Conservation (phyloP, 2,329 filamentous ascomycete species). For the Eutypa lata region DNA sequence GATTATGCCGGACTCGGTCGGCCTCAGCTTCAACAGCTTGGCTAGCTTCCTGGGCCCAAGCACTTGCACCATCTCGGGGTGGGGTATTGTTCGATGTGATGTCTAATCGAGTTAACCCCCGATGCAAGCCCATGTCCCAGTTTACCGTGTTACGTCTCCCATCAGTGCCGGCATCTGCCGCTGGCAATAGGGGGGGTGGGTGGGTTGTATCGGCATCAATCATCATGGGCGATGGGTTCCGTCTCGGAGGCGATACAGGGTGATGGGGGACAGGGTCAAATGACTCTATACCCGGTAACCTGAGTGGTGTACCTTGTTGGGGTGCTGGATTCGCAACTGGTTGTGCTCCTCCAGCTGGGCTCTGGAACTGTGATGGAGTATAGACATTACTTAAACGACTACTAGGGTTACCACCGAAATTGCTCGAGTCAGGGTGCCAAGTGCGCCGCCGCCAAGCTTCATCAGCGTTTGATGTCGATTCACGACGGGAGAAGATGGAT, state of each 20-base stretch:
- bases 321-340: constrained; percentile 41
- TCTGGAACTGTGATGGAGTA: constrained; percentile 59
- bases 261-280: constrained; percentile 74
- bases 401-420: constrained; percentile 57
- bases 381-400: constrained; percentile 75
- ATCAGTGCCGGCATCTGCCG: constrained; percentile 33
- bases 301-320: constrained; percentile 57
- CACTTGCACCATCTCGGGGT: constrained; percentile 48
- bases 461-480: constrained; percentile 64
- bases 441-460: constrained; percentile 80
- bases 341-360: constrained; percentile 49
- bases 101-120: constrained; percentile 64
- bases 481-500: constrained; percentile 61
- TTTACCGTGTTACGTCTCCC: constrained; percentile 51
- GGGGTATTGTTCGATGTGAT: constrained; percentile 50
- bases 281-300: constrained; percentile 86
- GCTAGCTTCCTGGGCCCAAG: constrained; percentile 56
- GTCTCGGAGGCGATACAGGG: constrained; percentile 59
- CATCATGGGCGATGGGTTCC: constrained; percentile 73
- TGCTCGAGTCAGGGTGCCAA: constrained; percentile 80
- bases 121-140: constrained; percentile 65
- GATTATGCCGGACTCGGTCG: constrained; percentile 45
- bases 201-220: constrained; percentile 54
- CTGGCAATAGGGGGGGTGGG: constrained; percentile 31
- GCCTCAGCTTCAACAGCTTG: constrained; percentile 53